Evolutionary conservation across 352 stramenopile genomes (phyloP), one percentile per base, ranked within the genome.

Genomic region (Phytophthora hibernalis): DNA sequence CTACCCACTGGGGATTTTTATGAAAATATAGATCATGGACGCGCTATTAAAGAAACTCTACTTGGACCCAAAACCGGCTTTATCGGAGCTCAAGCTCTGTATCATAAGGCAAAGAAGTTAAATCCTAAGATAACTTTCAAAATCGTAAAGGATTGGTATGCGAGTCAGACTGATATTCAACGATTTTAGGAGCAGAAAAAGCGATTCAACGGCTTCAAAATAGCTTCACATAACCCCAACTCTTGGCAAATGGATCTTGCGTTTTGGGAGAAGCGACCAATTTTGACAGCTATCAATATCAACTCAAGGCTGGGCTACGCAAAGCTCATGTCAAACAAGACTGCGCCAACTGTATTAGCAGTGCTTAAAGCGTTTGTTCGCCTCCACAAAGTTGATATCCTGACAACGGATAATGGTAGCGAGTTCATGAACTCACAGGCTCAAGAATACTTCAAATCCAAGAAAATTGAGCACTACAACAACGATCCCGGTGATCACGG

Each of bases 281-380:
- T 80, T 45, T 55, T 81, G 28, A 33, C 28, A 31, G 54, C 51
- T 53, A 54, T 80, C 50, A 83, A 83, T 47, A 80, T 80, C 30
- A 77, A 80, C 42, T 73, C 53, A 26, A 61, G 71, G 21, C 28
- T 80, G 9, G 72, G 72, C 15, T 82, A 72, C 31, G 72, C 66
- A 20, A 77, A 76, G 38, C 10, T 82, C 5, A 55, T 86, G 35
- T 22, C 43, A 50, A 75, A 82, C 61, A 83, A 79, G 52, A 68
- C 43, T 22, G 70, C 60, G 26, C 13, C 28, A 44, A 64, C 52
- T 10, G 54, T 86, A 22, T 22, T 79, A 20, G 48, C 28, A 15
- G 75, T 54, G n/a, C 35, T 79, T 0, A 70, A 77, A 35, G 18
- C 26, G 31, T 76, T 83, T 20, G 42, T 68, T 10, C 70, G 53